Evolutionary conservation across 495 filamentous ascomycete species (phyloP).

Genomic region (Tuber brumale): DNA sequence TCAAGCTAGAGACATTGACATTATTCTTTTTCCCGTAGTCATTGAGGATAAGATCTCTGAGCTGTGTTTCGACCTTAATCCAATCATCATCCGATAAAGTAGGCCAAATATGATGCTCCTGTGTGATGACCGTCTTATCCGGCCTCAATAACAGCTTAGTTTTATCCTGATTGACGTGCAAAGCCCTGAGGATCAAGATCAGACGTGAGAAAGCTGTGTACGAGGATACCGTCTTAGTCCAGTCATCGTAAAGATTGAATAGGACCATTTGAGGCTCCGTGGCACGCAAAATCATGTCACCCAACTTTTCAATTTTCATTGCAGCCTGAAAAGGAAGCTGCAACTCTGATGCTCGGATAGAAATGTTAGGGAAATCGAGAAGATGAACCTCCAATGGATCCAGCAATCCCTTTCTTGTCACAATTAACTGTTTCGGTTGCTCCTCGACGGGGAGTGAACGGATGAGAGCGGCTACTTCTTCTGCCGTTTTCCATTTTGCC

Average conservation of each 20-base stretch:
- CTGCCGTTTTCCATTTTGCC: constrained; percentile 99
- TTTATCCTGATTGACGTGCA: constrained; percentile 98
- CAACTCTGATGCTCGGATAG: constrained; percentile 94
- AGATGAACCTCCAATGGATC: constrained; percentile 97
- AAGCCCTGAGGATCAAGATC: constrained; percentile 86
- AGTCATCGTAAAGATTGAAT: constrained; percentile 98
- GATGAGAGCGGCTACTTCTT: constrained; percentile 98
- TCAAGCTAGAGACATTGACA: constrained; percentile 94
- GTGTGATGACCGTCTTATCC: constrained; percentile 96
- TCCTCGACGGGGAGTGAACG: constrained; percentile 96
- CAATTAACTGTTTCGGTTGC: constrained; percentile 97
- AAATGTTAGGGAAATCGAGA: constrained; percentile 98
- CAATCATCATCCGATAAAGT: constrained; percentile 91
- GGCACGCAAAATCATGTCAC: constrained; percentile 96
- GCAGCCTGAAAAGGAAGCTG: constrained; percentile 98
- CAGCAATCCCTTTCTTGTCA: constrained; percentile 92
- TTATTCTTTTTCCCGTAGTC: constrained; percentile 99
- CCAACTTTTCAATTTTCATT: constrained; percentile 99
- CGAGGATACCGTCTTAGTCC: constrained; percentile 96
- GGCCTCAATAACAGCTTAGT: constrained; percentile 95
- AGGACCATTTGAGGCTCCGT: constrained; percentile 99
- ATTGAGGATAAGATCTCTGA: constrained; percentile 92
- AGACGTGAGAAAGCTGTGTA: constrained; percentile 98
- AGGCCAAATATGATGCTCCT: constrained; percentile 99
- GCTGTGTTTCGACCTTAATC: constrained; percentile 96